Conservation (phyloP, 1,284 basidiomycete genomes). For the Moniliella sp. region DNA sequence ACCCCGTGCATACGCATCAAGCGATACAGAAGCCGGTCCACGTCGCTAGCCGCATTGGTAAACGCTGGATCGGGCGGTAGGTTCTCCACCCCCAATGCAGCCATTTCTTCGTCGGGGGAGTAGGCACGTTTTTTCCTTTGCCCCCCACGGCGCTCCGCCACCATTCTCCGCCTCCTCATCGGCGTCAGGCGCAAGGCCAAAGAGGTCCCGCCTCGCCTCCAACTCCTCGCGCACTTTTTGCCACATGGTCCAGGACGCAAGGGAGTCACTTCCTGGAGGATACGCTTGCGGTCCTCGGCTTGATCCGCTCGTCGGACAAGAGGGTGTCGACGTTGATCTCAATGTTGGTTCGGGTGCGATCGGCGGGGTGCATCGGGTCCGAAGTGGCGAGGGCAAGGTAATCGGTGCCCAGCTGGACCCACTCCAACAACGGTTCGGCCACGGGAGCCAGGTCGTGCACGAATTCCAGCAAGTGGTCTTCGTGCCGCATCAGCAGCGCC, state of each 20-base stretch:
- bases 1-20: constrained; percentile 14
- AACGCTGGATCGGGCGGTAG: constrained; percentile 10
- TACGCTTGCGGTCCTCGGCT: constrained; percentile 17
- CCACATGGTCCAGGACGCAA: constrained; percentile 23
- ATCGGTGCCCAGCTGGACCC: constrained; percentile 4
- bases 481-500: constrained; percentile 9
- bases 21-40: constrained; percentile 16
- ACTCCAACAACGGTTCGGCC: constrained; percentile 3
- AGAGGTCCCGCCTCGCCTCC: constrained; percentile 19
- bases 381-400: constrained; percentile 4
- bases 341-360: constrained; percentile 1
- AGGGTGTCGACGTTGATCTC: constrained; percentile 4
- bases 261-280: constrained; percentile 18
- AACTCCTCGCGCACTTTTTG: constrained; percentile 29
- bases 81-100: constrained; percentile 8
- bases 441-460: constrained; percentile 4
- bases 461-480: constrained; percentile 3
- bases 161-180: no score
- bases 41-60: constrained; percentile 10
- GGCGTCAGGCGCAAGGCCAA: constrained; percentile 14
- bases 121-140: no score
- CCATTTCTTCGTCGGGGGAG: no score
- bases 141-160: no score
- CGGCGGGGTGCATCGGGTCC: constrained; percentile 2
- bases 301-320: constrained; percentile 19